Conservation (phyloP, 2,329 filamentous ascomycete species). For the Purpureocillium takamizusanense region DNA sequence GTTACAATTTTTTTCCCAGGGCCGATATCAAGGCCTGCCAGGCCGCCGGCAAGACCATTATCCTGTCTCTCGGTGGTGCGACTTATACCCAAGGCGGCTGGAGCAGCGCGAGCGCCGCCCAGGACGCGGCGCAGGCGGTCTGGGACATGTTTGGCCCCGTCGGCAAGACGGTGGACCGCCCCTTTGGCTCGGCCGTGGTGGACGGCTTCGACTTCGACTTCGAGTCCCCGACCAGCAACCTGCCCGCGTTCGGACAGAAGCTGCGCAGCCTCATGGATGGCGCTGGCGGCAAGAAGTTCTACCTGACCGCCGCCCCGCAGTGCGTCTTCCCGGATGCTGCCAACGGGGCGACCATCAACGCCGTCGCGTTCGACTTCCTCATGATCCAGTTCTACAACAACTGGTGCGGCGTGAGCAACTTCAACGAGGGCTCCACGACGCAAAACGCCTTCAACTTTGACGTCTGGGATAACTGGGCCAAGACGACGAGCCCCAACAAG, state of each 20-base stretch:
- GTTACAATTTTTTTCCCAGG: too few species aligned
- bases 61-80: slow-evolving; percentile 63
- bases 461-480: slow-evolving; percentile 59
- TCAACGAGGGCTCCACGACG: slow-evolving; percentile 27
- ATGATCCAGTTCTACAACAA: slow-evolving; percentile 64
- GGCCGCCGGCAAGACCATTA: slow-evolving; percentile 54
- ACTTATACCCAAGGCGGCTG: slow-evolving; percentile 64
- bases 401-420: slow-evolving; percentile 51
- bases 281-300: slow-evolving; percentile 45
- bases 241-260: slow-evolving; percentile 49
- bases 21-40: slow-evolving; percentile 52
- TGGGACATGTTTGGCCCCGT: slow-evolving; percentile 64
- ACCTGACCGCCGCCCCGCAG: slow-evolving; percentile 58
- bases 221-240: slow-evolving; percentile 50
- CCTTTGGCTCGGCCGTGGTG: slow-evolving; percentile 56
- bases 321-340: slow-evolving; percentile 57
- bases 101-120: slow-evolving; percentile 38
- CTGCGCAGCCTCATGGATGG: slow-evolving; percentile 48
- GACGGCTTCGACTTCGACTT: slow-evolving; percentile 76
- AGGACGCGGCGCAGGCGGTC: slow-evolving; percentile 48
- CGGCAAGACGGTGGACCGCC: slow-evolving; percentile 41
- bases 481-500: slow-evolving; percentile 42
- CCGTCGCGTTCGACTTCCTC: slow-evolving; percentile 49
- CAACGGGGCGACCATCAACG: slow-evolving; percentile 46
- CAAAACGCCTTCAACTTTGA: slow-evolving; percentile 53